Evolutionary conservation across 169 alveolate genomes (phyloP).

Genomic region (Eimeria mitis): DNA sequence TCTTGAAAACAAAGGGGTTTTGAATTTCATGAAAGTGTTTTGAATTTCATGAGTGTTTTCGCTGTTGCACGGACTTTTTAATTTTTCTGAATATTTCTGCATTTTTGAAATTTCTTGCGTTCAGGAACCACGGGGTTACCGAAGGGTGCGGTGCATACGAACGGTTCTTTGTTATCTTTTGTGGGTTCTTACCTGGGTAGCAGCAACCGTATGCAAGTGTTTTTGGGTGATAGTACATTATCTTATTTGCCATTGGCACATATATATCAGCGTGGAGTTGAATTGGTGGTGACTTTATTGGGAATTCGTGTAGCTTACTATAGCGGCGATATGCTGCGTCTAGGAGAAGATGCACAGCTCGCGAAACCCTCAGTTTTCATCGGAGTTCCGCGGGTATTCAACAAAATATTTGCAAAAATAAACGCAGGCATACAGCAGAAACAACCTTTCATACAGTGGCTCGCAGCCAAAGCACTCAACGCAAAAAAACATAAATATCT

Average conservation of each 20-base stretch:
- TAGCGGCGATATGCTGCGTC: conserved; percentile 90
- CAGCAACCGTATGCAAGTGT: conserved; percentile 75
- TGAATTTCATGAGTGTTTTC: neutral
- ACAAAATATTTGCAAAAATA: conserved; percentile 86
- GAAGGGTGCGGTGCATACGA: conserved; percentile 95
- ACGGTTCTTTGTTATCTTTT: conserved; percentile 88
- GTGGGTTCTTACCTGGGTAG: conserved; percentile 82
- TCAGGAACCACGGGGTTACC: conserved; percentile 97
- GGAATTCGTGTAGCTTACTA: conserved; percentile 67
- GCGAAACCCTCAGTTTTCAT: conserved; percentile 93
- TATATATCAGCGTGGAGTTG: conserved; percentile 90
- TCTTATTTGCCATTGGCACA: conserved; percentile 95
- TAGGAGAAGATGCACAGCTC: conserved; percentile 90
- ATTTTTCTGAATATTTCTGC: neutral
- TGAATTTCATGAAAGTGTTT: too few relatives aligned
- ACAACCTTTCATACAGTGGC: conserved; percentile 28
- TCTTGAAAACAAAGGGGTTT: too few relatives aligned
- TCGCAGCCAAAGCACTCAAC: conserved; percentile 39
- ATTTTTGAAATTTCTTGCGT: too few relatives aligned
- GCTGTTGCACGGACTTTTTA: neutral
- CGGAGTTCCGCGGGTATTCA: conserved; percentile 92
- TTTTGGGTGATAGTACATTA: conserved; percentile 87
- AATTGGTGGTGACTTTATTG: neutral
- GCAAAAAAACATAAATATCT: neutral
- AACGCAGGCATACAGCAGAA: conserved; percentile 27